phyloP scores from a whole-genome alignment of 805 yeast species.

The Metschnikowia cerradonensis region DNA sequence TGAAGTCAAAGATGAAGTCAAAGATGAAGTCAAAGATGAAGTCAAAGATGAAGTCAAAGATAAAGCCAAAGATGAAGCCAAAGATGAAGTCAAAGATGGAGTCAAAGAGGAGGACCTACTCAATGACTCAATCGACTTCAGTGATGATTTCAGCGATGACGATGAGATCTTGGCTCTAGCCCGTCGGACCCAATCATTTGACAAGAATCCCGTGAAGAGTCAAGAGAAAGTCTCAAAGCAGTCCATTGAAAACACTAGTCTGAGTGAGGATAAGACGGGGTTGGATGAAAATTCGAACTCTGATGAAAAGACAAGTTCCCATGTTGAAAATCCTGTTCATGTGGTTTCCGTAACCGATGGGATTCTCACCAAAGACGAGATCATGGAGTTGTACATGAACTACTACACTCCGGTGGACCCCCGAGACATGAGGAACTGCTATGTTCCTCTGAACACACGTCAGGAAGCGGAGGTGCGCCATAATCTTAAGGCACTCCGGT shows the following conservation, averaged over 20 bases:
- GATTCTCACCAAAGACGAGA: constrained; percentile 34
- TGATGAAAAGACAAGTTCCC: neutral
- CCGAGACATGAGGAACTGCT: constrained; percentile 4
- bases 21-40: neutral
- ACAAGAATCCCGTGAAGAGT: neutral
- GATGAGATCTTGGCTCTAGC: constrained; percentile 16
- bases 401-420: constrained; percentile 27
- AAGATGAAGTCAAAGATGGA: neutral
- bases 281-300: too few relatives aligned
- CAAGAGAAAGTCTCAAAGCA: neutral
- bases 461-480: neutral
- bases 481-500: neutral
- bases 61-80: neutral
- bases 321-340: neutral
- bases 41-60: neutral
- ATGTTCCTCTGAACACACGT: neutral
- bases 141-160: constrained; percentile 15
- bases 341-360: constrained; percentile 29
- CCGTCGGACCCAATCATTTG: constrained; percentile 14
- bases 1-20: neutral
- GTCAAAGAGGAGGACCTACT: neutral
- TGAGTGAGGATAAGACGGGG: too few relatives aligned
- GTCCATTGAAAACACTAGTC: too few relatives aligned
- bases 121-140: neutral
- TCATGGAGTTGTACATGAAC: constrained; percentile 38